phyloP scores from a whole-genome alignment of 352 stramenopile genomes.

The Peronosclerospora sorghi region DNA sequence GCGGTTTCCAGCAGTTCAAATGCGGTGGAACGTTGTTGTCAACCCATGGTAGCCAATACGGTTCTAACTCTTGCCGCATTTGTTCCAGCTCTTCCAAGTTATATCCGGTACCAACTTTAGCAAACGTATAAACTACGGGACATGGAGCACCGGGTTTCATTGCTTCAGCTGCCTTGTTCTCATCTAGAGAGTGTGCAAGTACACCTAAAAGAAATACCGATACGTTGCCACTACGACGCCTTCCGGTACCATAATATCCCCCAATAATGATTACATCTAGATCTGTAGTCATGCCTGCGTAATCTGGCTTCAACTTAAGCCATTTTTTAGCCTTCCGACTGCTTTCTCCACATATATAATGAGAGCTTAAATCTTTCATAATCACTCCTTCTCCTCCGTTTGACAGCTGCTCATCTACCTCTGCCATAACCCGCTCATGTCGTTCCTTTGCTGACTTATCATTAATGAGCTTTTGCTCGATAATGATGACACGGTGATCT shows the following conservation, averaged over 20 bases:
- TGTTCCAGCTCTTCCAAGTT: slow-evolving; percentile 65
- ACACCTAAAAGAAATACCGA: slow-evolving; percentile 76
- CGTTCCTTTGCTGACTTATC: slow-evolving; percentile 59
- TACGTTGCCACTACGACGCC: slow-evolving; percentile 64
- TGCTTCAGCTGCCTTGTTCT: slow-evolving; percentile 31
- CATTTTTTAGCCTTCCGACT: slow-evolving; percentile 71
- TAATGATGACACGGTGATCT: slow-evolving; percentile 65
- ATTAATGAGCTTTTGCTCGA: slow-evolving; percentile 74
- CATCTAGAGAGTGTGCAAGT: slow-evolving; percentile 46
- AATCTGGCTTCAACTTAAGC: slow-evolving; percentile 84
- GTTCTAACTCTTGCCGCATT: slow-evolving; percentile 65
- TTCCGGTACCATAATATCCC: slow-evolving; percentile 67
- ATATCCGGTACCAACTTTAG: slow-evolving; percentile 77
- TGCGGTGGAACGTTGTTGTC: slow-evolving; percentile 51
- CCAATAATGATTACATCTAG: slow-evolving; percentile 73
- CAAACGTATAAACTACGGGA: slow-evolving; percentile 69
- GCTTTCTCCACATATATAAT: slow-evolving; percentile 82
- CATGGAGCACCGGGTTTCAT: slow-evolving; percentile 36
- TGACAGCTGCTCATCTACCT: slow-evolving; percentile 55
- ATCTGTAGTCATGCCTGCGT: slow-evolving; percentile 77
- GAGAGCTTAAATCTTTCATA: slow-evolving; percentile 76
- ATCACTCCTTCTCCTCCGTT: slow-evolving; percentile 79
- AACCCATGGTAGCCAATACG: slow-evolving; percentile 70
- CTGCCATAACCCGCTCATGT: slow-evolving; percentile 72
- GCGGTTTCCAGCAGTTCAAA: slow-evolving; percentile 69